These are phyloP conservation scores for Huntiella moniliformis DNA, from an alignment of 2,329 filamentous ascomycete species.

Conservation along the genomic window DNA sequence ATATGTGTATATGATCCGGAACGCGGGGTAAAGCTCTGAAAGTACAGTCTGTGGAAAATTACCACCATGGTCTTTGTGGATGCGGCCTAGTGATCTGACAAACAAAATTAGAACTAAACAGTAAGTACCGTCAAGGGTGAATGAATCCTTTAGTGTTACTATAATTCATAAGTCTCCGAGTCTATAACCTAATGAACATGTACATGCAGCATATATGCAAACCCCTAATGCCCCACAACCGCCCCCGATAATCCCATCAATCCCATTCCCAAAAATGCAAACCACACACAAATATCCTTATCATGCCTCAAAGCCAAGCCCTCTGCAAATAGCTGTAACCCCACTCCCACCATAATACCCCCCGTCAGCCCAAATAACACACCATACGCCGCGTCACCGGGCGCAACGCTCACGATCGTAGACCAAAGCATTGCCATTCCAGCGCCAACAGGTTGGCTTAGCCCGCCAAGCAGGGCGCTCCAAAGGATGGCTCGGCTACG, in stretches of 20 bases:
- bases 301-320: constrained; percentile 67
- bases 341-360: constrained; percentile 91
- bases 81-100: no score
- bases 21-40: no score
- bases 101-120: no score
- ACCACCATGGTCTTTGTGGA: no score
- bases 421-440: constrained; percentile 76
- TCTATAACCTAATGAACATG: no score
- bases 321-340: constrained; percentile 74
- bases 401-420: constrained; percentile 32
- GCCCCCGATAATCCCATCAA: constrained; percentile 72
- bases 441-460: constrained; percentile 75
- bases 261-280: constrained; percentile 73
- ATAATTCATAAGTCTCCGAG: no score
- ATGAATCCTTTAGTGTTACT: no score
- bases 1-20: no score
- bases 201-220: no score
- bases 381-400: constrained; percentile 32
- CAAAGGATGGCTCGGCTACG: constrained; percentile 68
- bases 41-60: no score
- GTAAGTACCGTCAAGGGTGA: no score
- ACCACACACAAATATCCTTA: constrained; percentile 55
- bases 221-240: constrained; percentile 39
- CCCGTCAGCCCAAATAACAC: constrained; percentile 75
- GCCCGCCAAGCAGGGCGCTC: constrained; percentile 65